phyloP scores from a whole-genome alignment of 768 basidiomycete species.

The Psilocybe cubensis region DNA sequence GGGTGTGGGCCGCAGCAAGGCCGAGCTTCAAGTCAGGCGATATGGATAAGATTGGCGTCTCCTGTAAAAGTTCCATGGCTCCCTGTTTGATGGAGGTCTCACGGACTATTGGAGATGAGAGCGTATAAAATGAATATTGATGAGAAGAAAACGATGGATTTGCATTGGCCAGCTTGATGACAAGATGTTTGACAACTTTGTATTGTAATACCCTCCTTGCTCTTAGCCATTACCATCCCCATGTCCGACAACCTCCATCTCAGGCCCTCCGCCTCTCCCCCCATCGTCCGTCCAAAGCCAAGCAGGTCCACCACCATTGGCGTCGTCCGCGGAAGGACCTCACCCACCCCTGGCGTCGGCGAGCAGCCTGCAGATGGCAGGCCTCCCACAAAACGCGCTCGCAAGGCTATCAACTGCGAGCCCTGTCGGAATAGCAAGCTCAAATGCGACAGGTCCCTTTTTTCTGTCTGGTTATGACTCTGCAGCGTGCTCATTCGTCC shows the following conservation, averaged over 20 bases:
- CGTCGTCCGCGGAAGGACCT: conserved; percentile 53
- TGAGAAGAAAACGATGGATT: conserved; percentile 21
- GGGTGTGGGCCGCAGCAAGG: conserved; percentile 13
- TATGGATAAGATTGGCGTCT: background rate
- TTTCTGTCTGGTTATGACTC: conserved; percentile 6
- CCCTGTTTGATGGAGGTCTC: background rate
- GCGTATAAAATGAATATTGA: conserved; percentile 7
- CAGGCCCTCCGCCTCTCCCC: conserved; percentile 40
- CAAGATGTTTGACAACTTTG: conserved; percentile 7
- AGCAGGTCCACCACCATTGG: conserved; percentile 41
- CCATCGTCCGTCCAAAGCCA: conserved; percentile 44
- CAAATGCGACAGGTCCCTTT: conserved; percentile 79
- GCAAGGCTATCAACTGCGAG: conserved; percentile 90
- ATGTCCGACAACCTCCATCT: conserved; percentile 19
- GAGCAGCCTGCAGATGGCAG: conserved; percentile 57
- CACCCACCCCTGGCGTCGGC: conserved; percentile 43
- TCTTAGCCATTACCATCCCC: conserved; percentile 6
- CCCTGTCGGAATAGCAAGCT: conserved; percentile 88
- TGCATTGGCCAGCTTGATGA: conserved; percentile 12
- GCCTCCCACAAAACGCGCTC: conserved; percentile 79
- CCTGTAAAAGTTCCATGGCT: background rate
- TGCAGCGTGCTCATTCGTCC: too few relatives aligned
- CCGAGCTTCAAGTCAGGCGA: conserved; percentile 3
- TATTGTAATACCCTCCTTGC: conserved; percentile 2
- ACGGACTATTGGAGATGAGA: conserved; percentile 20